Base-by-base conservation (phyloP, 2,329 filamentous ascomycete genomes). In the Ceratocystis papillata region DNA sequence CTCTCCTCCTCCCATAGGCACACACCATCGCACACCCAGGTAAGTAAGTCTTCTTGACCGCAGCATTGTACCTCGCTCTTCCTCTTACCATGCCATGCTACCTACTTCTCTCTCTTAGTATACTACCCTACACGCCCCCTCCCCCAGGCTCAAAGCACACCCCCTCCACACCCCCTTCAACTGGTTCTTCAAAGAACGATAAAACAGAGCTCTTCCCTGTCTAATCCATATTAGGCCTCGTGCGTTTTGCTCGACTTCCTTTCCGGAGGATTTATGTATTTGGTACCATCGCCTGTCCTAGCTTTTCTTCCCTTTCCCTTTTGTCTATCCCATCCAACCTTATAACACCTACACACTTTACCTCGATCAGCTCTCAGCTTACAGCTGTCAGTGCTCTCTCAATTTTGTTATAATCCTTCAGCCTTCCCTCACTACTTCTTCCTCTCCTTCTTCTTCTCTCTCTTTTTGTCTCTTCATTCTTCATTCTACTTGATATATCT, bases 321-420 rank as follows among this genome's bases (percentile, higher is more conserved):
- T 62, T 48, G 60, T 62, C 60, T 62, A 62, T 62, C 45, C 46
- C 41, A 62, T 62, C 60, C 41, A 62, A 46, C 60, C 45, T 62
- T 62, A 62, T 62, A 62, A 62, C 60, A 48, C 60, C 60, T 22
- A 28, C 60, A 25, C 60, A 62, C 37, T 46, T 62, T 28, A 44
- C 60, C 41, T 62, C 37, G 30, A 41, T 62, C 60, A 62, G 60
- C 37, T 62, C 60, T 44, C 60, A 62, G 60, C 60, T 62, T 46
- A 57, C 22, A 62, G 60, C 60, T 62, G 60, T 62, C 60, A 62
- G 60, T 62, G 60, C 60, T 62, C 60, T 44, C 45, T 44, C 45
- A 46, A 62, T 62, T 62, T n/a, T 45, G 60, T 62, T 62, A 46
- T 30, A 62, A 62, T 62, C 60, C 60, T 62, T 62, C 60, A 62